These are phyloP conservation scores for Lantana camara DNA, from an alignment of 257 asterid genomes.

Conservation along the genomic window DNA sequence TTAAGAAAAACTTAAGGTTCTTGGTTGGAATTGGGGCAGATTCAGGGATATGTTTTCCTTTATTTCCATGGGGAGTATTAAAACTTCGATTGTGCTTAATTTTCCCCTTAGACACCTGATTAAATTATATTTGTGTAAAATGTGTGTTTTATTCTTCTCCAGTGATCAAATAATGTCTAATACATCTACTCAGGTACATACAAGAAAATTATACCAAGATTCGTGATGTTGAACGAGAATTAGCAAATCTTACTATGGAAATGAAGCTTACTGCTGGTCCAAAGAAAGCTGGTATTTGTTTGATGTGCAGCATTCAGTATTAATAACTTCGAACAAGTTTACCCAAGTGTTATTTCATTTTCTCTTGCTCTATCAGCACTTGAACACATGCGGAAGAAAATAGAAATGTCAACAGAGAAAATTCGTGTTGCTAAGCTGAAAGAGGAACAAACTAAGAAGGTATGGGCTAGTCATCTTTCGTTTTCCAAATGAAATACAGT, in stretches of 20 bases:
- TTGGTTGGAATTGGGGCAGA: conserved; percentile 20
- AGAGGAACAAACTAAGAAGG: conserved; percentile 85
- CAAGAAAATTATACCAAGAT: conserved; percentile 89
- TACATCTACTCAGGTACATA: conserved; percentile 66
- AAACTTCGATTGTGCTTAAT: not conserved
- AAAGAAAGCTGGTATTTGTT: conserved; percentile 70
- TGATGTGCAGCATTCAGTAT: conserved; percentile 12
- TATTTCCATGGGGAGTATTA: not conserved
- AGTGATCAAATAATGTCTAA: conserved; percentile 17
- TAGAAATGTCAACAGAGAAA: conserved; percentile 83
- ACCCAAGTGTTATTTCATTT: not conserved
- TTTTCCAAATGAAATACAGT: conserved; percentile 12
- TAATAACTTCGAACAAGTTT: conserved; percentile 12
- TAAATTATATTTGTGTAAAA: not conserved
- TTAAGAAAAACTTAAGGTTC: not conserved
- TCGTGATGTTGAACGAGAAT: conserved; percentile 96
- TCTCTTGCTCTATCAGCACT: conserved; percentile 57
- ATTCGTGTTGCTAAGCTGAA: conserved; percentile 67
- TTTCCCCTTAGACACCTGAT: conserved; percentile 1
- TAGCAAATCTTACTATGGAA: conserved; percentile 77
- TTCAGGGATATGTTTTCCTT: not conserved
- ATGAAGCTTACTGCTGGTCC: conserved; percentile 98
- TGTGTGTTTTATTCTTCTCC: conserved; percentile 18
- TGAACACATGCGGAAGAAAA: conserved; percentile 92
- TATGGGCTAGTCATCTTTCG: conserved; percentile 27